phyloP scores from a whole-genome alignment of 768 basidiomycete genomes.

The Macrolepiota fuliginosa region DNA sequence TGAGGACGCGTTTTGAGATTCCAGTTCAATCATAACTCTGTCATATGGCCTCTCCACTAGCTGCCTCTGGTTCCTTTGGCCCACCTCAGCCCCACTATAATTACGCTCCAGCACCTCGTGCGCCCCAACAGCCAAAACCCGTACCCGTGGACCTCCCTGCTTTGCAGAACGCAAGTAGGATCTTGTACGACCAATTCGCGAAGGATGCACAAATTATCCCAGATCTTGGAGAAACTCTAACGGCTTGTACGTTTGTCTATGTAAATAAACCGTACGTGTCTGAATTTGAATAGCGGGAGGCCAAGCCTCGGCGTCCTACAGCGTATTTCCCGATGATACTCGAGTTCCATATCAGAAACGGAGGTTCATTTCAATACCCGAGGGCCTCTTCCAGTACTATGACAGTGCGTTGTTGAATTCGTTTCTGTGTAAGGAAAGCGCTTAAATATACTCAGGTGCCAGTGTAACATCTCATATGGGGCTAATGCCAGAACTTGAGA shows the following conservation, averaged over 20 bases:
- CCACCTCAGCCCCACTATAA: conserved; percentile 17
- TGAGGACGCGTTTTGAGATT: conserved; percentile 7
- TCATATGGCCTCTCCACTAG: conserved; percentile 12
- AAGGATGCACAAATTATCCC: conserved; percentile 77
- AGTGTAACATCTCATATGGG: conserved; percentile 84
- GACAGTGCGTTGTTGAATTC: conserved; percentile 46
- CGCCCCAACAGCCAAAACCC: conserved; percentile 27
- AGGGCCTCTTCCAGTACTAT: conserved; percentile 75
- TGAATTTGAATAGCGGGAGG: conserved; percentile 46
- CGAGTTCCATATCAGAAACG: conserved; percentile 80
- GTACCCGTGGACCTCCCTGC: conserved; percentile 55
- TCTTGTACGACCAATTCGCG: conserved; percentile 64
- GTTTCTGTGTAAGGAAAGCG: conserved; percentile 11
- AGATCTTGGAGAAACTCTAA: conserved; percentile 69
- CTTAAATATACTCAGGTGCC: conserved; percentile 42
- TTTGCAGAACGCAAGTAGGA: conserved; percentile 63
- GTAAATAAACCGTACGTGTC: conserved; percentile 8
- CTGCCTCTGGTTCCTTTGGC: conserved; percentile 14
- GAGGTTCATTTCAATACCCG: conserved; percentile 74
- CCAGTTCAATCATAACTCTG: conserved; percentile 4
- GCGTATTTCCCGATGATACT: conserved; percentile 72
- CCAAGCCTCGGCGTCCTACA: conserved; percentile 76
- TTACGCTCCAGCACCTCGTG: conserved; percentile 18
- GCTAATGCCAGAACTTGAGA: conserved; percentile 87
- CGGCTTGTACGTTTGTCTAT: conserved; percentile 43